These are phyloP conservation scores for Rhynchosporium agropyri DNA, from an alignment of 2,329 filamentous ascomycete genomes.

Conservation along the genomic window DNA sequence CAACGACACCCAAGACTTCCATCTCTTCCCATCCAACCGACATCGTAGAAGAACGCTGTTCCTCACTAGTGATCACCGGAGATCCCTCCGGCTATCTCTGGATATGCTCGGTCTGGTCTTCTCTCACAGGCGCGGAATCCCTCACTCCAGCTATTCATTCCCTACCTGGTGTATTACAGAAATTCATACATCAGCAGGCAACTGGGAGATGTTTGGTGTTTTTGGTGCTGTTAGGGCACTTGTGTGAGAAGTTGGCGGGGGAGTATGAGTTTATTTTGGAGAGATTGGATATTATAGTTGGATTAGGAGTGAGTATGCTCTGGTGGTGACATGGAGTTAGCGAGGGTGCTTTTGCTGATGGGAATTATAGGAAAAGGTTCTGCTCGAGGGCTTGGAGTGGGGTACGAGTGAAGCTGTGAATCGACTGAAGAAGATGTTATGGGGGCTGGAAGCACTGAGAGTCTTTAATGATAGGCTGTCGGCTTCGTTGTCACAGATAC, in stretches of 20 bases:
- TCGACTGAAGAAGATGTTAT: conserved; percentile 33
- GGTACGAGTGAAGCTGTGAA: conserved; percentile 27
- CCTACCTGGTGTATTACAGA: conserved; percentile 21
- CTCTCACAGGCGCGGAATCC: conserved; percentile 20
- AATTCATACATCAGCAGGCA: conserved; percentile 31
- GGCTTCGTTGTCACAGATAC: conserved; percentile 28
- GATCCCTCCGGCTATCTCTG: conserved; percentile 28
- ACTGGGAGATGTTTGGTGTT: conserved; percentile 32
- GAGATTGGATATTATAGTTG: conserved; percentile 23
- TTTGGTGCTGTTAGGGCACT: conserved; percentile 28
- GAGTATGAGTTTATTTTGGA: conserved; percentile 30
- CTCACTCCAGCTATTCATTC: conserved; percentile 15
- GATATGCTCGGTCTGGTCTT: conserved; percentile 32
- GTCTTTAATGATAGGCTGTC: conserved; percentile 31
- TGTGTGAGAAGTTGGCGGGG: conserved; percentile 29
- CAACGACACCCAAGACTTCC: background rate
- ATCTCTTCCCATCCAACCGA: background rate
- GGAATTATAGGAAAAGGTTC: conserved; percentile 25
- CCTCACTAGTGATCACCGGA: conserved; percentile 34
- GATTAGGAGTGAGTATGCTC: conserved; percentile 22
- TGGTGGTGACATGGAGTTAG: conserved; percentile 21
- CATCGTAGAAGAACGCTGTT: conserved; percentile 30
- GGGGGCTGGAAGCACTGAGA: conserved; percentile 30
- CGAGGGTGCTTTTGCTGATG: background rate
- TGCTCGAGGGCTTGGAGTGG: conserved; percentile 31